Evolutionary conservation across 495 filamentous ascomycete species (phyloP).

Genomic region (Stereocaulon alpinum): DNA sequence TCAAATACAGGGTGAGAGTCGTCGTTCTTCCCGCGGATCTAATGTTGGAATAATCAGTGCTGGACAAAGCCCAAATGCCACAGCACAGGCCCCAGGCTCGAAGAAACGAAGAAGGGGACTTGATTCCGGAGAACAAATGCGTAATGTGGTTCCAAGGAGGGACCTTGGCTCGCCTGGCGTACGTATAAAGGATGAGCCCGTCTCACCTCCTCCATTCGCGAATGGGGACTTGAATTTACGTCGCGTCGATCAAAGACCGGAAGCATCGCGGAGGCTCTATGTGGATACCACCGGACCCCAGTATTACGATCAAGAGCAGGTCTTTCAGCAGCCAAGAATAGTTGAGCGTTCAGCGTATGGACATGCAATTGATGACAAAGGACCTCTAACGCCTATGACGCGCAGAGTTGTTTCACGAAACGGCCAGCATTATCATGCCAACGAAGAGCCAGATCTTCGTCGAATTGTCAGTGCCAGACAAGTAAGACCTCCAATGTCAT

Average conservation of each 20-base stretch:
- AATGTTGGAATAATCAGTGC: slow-evolving; percentile 10
- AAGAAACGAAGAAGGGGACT: slow-evolving; percentile 41
- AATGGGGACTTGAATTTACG: slow-evolving; percentile 35
- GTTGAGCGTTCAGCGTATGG: slow-evolving; percentile 11
- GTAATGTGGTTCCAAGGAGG: slow-evolving; percentile 27
- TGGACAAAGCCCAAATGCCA: slow-evolving; percentile 30
- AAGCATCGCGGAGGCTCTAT: slow-evolving; percentile 36
- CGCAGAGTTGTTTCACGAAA: slow-evolving; percentile 16
- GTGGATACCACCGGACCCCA: slow-evolving; percentile 41
- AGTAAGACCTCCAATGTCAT: slow-evolving; percentile 29
- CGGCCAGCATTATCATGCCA: slow-evolving; percentile 2
- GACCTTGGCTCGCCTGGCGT: slow-evolving; percentile 35
- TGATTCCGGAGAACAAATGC: slow-evolving; percentile 28
- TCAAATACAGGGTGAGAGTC: slow-evolving; percentile 20
- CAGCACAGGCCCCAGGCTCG: slow-evolving; percentile 28
- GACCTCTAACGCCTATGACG: slow-evolving; percentile 14
- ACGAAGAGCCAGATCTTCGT: slow-evolving; percentile 45
- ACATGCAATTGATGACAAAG: slow-evolving; percentile 1
- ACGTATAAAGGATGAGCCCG: slow-evolving; percentile 78
- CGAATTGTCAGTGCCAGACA: slow-evolving; percentile 47
- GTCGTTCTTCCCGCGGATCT: slow-evolving; percentile 6
- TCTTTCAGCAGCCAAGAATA: slow-evolving; percentile 9
- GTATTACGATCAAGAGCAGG: slow-evolving; percentile 22
- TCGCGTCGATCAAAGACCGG: slow-evolving; percentile 36
- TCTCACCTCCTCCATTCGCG: slow-evolving; percentile 66